phyloP scores from a whole-genome alignment of 2,329 filamentous ascomycete genomes.

The Chaetomiaceae sp. region DNA sequence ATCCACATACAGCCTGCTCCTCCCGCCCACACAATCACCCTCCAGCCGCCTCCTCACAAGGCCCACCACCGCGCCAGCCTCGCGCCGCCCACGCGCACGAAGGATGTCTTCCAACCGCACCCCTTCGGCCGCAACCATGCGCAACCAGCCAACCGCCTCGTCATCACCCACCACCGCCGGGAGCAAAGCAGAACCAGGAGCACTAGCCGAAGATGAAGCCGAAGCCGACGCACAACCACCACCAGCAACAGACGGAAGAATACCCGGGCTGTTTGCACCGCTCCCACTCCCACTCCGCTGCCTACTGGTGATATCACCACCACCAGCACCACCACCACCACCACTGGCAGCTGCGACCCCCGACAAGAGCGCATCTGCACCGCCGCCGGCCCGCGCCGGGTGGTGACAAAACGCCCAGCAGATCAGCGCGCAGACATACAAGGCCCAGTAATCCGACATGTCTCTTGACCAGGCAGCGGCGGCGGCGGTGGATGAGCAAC shows the following conservation, averaged over 20 bases:
- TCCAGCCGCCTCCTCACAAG: constrained; percentile 45
- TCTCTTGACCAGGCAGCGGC: constrained; percentile 30
- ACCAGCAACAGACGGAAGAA: too few species aligned
- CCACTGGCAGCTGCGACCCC: too few species aligned
- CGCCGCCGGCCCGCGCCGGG: too few species aligned
- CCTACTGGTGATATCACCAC: too few species aligned
- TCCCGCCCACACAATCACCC: constrained; percentile 44
- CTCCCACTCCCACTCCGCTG: too few species aligned
- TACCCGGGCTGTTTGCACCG: too few species aligned
- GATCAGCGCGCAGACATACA: constrained; percentile 54
- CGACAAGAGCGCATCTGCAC: not conserved
- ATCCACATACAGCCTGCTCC: constrained; percentile 49
- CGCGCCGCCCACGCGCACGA: constrained; percentile 34
- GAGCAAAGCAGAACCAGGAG: too few species aligned
- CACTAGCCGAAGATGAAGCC: not conserved
- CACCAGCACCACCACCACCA: too few species aligned
- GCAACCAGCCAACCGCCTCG: constrained; percentile 34
- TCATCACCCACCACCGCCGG: constrained; percentile 16
- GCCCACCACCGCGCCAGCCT: constrained; percentile 43
- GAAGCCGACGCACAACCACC: not conserved
- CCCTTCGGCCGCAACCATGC: constrained; percentile 34
- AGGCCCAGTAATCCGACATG: constrained; percentile 49
- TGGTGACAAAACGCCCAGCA: constrained; percentile 54
- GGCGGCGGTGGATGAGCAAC: not conserved
- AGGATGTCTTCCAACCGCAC: constrained; percentile 38